Evolutionary conservation across 306 rosid species (phyloP).

Genomic region (Acacia acuminata): DNA sequence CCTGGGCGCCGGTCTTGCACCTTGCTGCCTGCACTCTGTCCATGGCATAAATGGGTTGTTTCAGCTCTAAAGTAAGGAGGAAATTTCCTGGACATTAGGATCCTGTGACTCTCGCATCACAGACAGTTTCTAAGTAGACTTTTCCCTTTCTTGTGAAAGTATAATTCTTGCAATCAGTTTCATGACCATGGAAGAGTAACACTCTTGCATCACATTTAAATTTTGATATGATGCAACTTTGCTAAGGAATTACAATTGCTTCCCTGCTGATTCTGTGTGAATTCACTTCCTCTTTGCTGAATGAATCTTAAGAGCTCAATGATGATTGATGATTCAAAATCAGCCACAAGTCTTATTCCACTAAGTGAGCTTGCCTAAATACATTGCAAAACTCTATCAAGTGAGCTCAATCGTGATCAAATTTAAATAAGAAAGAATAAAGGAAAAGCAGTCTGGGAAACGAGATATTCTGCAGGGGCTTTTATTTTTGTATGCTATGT

Average conservation of each 20-base stretch:
- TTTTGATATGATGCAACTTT: neutral
- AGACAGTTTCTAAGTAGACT: conserved; percentile 81
- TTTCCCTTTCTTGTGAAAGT: neutral
- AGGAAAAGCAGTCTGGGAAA: neutral
- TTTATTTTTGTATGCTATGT: conserved; percentile 7
- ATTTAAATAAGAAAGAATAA: neutral
- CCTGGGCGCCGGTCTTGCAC: conserved; percentile 35
- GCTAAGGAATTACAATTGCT: no score
- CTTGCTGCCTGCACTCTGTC: conserved; percentile 41
- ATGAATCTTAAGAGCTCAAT: no score
- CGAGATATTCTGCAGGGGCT: neutral
- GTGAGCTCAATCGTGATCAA: no score
- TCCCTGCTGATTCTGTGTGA: no score
- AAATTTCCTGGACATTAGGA: conserved; percentile 77
- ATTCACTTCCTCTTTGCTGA: no score
- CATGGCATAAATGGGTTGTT: conserved; percentile 79
- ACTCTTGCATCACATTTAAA: conserved; percentile 9
- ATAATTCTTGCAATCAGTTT: neutral
- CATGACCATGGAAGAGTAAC: neutral
- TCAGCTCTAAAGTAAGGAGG: conserved; percentile 60
- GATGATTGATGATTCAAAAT: no score
- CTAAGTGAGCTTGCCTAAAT: no score
- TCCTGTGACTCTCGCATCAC: conserved; percentile 78
- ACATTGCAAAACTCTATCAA: no score
- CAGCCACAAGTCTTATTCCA: no score